Evolutionary conservation across 176 grass and related monocot species (phyloP), one percentile per base, ranked within the genome.

Genomic region (Carex scoparia): DNA sequence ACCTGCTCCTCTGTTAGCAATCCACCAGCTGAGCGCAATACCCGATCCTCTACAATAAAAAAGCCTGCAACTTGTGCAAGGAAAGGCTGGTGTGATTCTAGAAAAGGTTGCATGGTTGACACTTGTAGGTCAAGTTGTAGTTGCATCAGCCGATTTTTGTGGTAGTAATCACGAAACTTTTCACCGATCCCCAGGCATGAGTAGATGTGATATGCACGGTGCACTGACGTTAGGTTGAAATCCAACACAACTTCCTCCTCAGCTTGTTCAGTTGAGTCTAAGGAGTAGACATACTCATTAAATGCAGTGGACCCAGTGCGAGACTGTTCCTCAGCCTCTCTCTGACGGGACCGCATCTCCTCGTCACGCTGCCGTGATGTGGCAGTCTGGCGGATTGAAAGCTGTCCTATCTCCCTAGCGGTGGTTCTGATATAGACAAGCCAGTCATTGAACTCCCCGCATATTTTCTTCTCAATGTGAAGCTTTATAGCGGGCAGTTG

Each of bases 371-470:
- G 90, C 44, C 68, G 79, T 67, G 61, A 69, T 44, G 90, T 83
- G 64, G 90, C 85, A 44, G 90, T 84, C 57, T 93, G 92, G 31
- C 81, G 66, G 59, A 97, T 97, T 48, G 92, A 86, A n/a, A 88
- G 70, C 51, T 90, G 90, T 3, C 94, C 94, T 66, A 94, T 90
- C 67, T 94, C 86, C 85, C 66, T 94, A 10, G 90, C 82, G 8
- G n/a, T 89, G 60, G 78, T 88, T 86, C 90, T 97, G 81, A 94
- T 90, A 42, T 94, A 81, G 12, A 94, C 84, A 27, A 97, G 86
- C 94, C 94, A 97, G 81, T 97, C 88, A 84, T 92, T 94, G 72
- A 97, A 97, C 67, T 97, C 91, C 57, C 56, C 83, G 51, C 90
- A 94, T 35, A 97, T 88, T 65, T 89, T 94, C 68, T 97, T 92